Base-by-base conservation (phyloP, 2,329 filamentous ascomycete species). In the Pseudogymnoascus sp. region DNA sequence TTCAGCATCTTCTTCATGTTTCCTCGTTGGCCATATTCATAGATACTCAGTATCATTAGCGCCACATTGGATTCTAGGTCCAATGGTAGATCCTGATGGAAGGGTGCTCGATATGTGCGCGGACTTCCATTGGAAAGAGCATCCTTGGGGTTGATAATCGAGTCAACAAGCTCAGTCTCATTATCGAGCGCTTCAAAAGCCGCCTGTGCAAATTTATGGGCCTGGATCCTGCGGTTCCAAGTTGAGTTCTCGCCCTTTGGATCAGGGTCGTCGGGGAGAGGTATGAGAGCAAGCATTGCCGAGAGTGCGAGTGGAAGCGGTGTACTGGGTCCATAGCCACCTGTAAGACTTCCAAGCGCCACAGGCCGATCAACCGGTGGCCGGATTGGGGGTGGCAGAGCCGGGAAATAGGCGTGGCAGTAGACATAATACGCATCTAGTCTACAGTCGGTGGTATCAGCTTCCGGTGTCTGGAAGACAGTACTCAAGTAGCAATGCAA, bases 1-100 rank as follows among this genome's bases (percentile, higher is more conserved):
- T 75, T 77, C 62, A 77, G 74, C 79, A 82, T 81, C 69, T 82
- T 82, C 65, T 79, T 78, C 66, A 82, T 70, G 66, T 83, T 83
- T 0, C 81, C 81, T 5, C 81, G 74, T 64, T 83, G 80, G 0
- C 78, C 77, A 70, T 83, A 83, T 69, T 83, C 81, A 67, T 82
- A 83, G 4, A 81, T 75, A 66, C 79, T 80, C 1, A 83, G 70
- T 11, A 83, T 67, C 59, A 80, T 72, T 36, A 82, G 71, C 2
- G 81, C 79, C 31, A 82, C 73, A 38, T 82, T 76, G 68, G 74
- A 75, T 67, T 83, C 80, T 4, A 80, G 70, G 64, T 81, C 78
- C 1, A 78, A 63, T 2, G 79, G 79, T 4, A 79, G 73, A 2
- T 71, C 69, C 0, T 77, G 71, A 67, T 82, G 80, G 61, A 82